Evolutionary conservation across 2,329 filamentous ascomycete species (phyloP).

Genomic region (Fusarium lyarnte): DNA sequence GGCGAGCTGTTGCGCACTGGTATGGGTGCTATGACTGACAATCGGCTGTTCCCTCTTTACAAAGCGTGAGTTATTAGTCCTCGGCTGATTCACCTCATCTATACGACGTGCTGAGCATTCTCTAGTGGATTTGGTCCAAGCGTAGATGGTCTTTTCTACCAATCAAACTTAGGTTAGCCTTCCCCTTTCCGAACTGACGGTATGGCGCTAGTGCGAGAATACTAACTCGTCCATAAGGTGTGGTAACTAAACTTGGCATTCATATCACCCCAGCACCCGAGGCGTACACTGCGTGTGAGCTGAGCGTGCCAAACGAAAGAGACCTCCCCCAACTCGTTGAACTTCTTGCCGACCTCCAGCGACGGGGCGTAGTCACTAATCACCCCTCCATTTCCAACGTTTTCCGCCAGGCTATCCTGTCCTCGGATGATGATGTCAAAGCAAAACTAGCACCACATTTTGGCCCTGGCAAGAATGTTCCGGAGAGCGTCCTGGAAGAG

Average conservation of each 20-base stretch:
- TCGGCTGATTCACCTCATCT: fast-evolving
- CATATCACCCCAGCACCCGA: neutral
- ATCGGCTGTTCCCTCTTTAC: neutral
- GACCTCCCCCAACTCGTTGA: neutral
- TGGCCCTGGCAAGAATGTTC: neutral
- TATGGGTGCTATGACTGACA: neutral
- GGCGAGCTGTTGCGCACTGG: neutral
- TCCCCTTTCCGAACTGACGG: fast-evolving
- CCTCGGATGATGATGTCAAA: neutral
- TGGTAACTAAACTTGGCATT: neutral
- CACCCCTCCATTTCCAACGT: neutral
- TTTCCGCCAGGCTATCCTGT: neutral
- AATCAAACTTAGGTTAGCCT: neutral
- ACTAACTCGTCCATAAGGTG: neutral
- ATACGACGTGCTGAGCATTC: neutral
- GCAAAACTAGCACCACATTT: neutral
- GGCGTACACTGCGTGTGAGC: neutral
- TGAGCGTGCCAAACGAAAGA: neutral
- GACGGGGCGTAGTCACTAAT: neutral
- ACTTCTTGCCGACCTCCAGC: neutral
- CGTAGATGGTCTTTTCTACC: neutral
- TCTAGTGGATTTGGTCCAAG: neutral
- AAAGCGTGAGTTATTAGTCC: neutral
- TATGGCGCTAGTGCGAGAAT: fast-evolving
- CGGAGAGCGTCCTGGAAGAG: neutral